Conservation (phyloP, 306 rosid genomes). For the Quercus wislizeni region DNA sequence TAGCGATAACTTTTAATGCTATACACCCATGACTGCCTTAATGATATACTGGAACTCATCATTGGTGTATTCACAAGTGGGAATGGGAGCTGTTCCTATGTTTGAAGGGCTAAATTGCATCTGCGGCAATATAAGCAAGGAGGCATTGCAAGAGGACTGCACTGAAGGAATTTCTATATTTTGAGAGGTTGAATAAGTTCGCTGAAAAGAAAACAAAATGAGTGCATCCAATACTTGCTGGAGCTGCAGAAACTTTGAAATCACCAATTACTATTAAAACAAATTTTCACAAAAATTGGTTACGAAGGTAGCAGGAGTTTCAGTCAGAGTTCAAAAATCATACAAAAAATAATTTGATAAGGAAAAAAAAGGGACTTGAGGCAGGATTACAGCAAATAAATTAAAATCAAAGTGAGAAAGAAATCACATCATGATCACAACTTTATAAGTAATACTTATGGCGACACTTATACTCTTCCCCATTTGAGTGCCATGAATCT, state of each 20-base stretch:
- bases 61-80: constrained; percentile 87
- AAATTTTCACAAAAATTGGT: constrained; percentile 5
- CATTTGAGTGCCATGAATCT: too few relatives aligned
- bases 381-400: not conserved
- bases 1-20: constrained; percentile 7
- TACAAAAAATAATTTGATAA: not conserved
- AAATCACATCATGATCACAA: not conserved
- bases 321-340: not conserved
- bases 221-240: constrained; percentile 86
- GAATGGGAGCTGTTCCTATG: constrained; percentile 82
- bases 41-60: constrained; percentile 91
- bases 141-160: constrained; percentile 28
- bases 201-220: constrained; percentile 77
- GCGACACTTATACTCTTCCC: too few relatives aligned
- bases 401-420: not conserved
- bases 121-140: constrained; percentile 44
- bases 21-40: constrained; percentile 82
- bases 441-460: not conserved
- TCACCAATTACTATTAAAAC: constrained; percentile 16
- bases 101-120: constrained; percentile 61
- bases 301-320: constrained; percentile 2
- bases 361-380: not conserved
- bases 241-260: constrained; percentile 57
- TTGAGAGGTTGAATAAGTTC: constrained; percentile 32
- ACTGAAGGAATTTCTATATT: constrained; percentile 35